phyloP scores from a whole-genome alignment of 2,329 filamentous ascomycete species.

The Colletotrichum lini region DNA sequence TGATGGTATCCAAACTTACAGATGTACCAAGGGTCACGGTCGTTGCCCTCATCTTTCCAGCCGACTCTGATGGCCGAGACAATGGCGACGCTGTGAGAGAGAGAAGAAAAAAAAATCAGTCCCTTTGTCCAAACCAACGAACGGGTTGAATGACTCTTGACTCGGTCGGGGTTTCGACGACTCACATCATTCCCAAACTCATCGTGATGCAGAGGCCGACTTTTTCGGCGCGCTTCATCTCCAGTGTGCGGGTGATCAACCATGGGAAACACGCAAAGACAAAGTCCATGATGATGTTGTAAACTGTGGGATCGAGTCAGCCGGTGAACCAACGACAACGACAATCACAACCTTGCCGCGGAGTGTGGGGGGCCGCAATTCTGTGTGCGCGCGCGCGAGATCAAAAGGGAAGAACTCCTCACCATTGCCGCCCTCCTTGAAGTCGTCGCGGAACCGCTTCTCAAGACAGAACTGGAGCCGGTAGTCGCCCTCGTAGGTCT shows the following conservation, averaged over 20 bases:
- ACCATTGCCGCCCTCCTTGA: constrained; percentile 67
- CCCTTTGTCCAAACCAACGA: no score
- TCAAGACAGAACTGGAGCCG: constrained; percentile 62
- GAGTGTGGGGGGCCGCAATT: no score
- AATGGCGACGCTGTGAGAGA: constrained; percentile 57
- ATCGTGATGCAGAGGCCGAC: constrained; percentile 50
- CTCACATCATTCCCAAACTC: constrained; percentile 47
- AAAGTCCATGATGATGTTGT: constrained; percentile 61
- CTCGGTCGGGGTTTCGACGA: constrained; percentile 54
- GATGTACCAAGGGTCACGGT: constrained; percentile 62
- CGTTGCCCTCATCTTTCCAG: constrained; percentile 65
- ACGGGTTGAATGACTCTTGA: no score
- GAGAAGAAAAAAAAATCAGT: no score
- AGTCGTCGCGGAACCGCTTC: constrained; percentile 55
- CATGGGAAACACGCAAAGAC: constrained; percentile 50
- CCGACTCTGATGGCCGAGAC: constrained; percentile 62
- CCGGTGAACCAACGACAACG: background rate
- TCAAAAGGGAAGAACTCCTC: no score
- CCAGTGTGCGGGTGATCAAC: constrained; percentile 49
- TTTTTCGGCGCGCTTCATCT: constrained; percentile 50
- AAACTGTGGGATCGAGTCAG: constrained; percentile 52
- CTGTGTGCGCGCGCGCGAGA: no score
- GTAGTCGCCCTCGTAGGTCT: constrained; percentile 63
- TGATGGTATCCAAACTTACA: constrained; percentile 49
- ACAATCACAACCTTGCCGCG: no score